phyloP scores from a whole-genome alignment of 345 rosid species.

The Ricinus communis region DNA sequence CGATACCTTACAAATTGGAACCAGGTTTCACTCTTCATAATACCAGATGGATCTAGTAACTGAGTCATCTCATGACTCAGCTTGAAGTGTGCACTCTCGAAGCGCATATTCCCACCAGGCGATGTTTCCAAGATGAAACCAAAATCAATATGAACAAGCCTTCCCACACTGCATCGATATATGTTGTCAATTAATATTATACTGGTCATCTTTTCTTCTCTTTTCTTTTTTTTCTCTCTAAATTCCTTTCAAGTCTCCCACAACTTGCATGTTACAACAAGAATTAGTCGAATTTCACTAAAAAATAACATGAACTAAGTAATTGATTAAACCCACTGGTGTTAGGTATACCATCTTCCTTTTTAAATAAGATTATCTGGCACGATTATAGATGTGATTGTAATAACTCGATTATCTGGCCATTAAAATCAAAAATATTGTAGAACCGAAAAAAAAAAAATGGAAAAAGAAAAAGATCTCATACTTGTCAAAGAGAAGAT shows the following conservation, averaged over 20 bases:
- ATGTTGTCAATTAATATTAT: neutral
- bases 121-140: conserved; percentile 96
- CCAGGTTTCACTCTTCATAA: conserved; percentile 95
- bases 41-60: conserved; percentile 83
- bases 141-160: conserved; percentile 97
- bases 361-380: neutral
- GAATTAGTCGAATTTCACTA: too few relatives aligned
- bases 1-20: conserved; percentile 69
- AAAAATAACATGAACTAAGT: neutral
- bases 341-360: neutral
- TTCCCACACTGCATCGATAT: conserved; percentile 60
- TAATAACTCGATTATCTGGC: neutral
- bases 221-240: neutral
- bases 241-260: neutral
- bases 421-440: conserved; percentile 7
- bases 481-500: conserved; percentile 95
- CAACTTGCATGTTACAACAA: neutral
- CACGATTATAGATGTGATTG: neutral
- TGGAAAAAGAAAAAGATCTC: conserved; percentile 11
- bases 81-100: conserved; percentile 97
- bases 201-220: neutral
- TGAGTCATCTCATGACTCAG: conserved; percentile 99
- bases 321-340: neutral
- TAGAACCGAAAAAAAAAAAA: conserved; percentile 1
- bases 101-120: conserved; percentile 95